Percentiles rank a stretch among this genome's conserved stretches.
phyloP scores from a whole-genome alignment of 306 rosid genomes.

The Prosopis cineraria region DNA sequence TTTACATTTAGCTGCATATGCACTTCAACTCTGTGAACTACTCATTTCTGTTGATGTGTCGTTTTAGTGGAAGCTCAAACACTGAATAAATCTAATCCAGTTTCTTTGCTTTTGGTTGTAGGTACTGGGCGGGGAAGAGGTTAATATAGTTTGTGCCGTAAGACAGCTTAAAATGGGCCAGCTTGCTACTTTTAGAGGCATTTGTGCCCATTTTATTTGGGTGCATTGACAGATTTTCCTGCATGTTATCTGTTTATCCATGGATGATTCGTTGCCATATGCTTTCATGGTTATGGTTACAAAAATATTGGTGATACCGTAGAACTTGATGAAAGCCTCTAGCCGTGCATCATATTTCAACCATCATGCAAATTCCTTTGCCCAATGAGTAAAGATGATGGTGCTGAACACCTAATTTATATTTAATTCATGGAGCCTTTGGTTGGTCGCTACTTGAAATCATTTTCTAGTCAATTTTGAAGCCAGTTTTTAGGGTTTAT shows the following conservation, averaged over 20 bases:
- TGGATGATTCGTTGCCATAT: constrained; percentile 12
- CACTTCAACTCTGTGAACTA: not conserved
- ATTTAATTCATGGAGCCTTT: constrained; percentile 29
- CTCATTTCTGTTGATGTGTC: not conserved
- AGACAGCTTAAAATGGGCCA: constrained; percentile 34
- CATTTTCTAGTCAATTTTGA: constrained; percentile 1
- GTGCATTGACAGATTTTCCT: constrained; percentile 21
- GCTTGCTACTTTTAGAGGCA: constrained; percentile 57
- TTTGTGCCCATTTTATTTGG: constrained; percentile 36
- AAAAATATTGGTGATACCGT: constrained; percentile 8
- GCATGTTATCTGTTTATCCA: constrained; percentile 26
- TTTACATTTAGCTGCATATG: not conserved
- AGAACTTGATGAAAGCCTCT: constrained; percentile 6
- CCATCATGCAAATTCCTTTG: not conserved
- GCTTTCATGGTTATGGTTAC: constrained; percentile 26
- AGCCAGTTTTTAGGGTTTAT: not conserved
- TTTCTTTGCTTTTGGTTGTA: constrained; percentile 27
- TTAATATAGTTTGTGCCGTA: constrained; percentile 38
- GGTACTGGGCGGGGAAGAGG: constrained; percentile 78
- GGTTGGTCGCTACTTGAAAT: not conserved
- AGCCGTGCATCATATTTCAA: constrained; percentile 16
- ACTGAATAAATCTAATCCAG: constrained; percentile 21
- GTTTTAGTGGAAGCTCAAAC: not conserved
- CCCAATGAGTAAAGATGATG: constrained; percentile 1
- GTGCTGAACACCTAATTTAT: constrained; percentile 17